phyloP scores from a whole-genome alignment of 1,284 basidiomycete species.

The Ganoderma lucidum region DNA sequence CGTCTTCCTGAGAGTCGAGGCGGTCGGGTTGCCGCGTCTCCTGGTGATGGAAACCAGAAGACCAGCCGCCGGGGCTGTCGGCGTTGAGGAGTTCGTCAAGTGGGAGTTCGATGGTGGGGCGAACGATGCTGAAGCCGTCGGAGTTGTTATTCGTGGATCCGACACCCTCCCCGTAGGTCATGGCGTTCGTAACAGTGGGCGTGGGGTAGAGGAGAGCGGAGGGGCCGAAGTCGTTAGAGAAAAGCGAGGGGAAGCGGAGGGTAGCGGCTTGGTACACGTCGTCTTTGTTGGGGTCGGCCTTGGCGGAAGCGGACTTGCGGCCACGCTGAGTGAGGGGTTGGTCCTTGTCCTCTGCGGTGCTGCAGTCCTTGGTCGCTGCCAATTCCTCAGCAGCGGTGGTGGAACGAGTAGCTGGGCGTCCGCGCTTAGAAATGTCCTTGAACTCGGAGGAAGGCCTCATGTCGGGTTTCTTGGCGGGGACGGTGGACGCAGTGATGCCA shows the following conservation, averaged over 20 bases:
- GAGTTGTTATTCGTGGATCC: conserved; percentile 47
- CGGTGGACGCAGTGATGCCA: conserved; percentile 52
- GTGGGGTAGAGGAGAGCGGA: conserved; percentile 75
- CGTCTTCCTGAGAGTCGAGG: conserved; percentile 41
- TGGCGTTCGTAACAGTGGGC: conserved; percentile 66
- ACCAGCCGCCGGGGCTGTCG: conserved; percentile 47
- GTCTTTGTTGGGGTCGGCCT: conserved; percentile 31
- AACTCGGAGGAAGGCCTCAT: conserved; percentile 73
- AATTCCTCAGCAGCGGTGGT: conserved; percentile 43
- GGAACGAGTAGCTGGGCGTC: conserved; percentile 47
- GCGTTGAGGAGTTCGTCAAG: conserved; percentile 76
- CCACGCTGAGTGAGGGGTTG: conserved; percentile 49
- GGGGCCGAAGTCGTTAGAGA: conserved; percentile 77
- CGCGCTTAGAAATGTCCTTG: conserved; percentile 56
- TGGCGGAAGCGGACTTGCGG: conserved; percentile 42
- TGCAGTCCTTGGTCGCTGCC: conserved; percentile 25
- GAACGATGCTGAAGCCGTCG: conserved; percentile 67
- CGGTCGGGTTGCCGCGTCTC: conserved; percentile 34
- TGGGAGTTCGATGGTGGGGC: conserved; percentile 82
- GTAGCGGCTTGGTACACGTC: conserved; percentile 38
- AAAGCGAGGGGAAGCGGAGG: conserved; percentile 73
- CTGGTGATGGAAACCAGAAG: conserved; percentile 34
- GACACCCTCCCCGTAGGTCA: conserved; percentile 80
- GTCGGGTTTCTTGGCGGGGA: conserved; percentile 67
- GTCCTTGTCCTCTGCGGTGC: conserved; percentile 39